Percentiles rank a stretch among this genome's conserved stretches.
Conservation (phyloP, 805 yeast genomes). For the Spathaspora hagerdaliae region DNA sequence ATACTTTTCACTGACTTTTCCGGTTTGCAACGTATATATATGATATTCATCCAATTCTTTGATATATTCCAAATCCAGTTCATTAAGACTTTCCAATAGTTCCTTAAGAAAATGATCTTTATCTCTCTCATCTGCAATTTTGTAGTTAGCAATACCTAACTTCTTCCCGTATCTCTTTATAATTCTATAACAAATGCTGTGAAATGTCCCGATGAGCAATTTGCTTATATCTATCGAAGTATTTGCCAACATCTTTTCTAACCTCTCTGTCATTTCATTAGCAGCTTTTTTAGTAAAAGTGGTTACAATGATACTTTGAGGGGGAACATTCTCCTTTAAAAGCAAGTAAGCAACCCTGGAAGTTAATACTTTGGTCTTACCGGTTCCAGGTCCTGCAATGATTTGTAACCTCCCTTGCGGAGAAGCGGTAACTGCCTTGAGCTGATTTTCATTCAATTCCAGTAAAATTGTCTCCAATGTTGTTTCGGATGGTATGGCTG, state of each 20-base stretch:
- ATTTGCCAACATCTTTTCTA: constrained; percentile 32
- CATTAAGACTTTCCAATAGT: constrained; percentile 25
- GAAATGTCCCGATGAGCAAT: constrained; percentile 84
- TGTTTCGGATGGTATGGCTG: neutral
- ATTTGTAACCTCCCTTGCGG: constrained; percentile 41
- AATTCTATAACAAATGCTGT: constrained; percentile 68
- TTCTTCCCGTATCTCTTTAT: constrained; percentile 51
- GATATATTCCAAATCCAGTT: constrained; percentile 12
- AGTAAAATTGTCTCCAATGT: constrained; percentile 3
- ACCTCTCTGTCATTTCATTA: constrained; percentile 70
- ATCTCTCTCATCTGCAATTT: constrained; percentile 67
- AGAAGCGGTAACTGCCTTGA: constrained; percentile 41
- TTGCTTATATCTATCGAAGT: constrained; percentile 35
- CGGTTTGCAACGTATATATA: neutral
- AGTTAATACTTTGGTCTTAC: constrained; percentile 80
- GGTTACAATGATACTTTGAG: constrained; percentile 71
- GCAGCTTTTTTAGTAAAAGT: constrained; percentile 95
- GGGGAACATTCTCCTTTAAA: constrained; percentile 45
- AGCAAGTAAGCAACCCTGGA: constrained; percentile 74
- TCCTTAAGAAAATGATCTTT: constrained; percentile 42
- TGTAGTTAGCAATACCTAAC: constrained; percentile 43
- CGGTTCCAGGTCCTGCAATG: constrained; percentile 62
- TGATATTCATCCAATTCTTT: neutral
- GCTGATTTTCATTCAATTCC: constrained; percentile 38
- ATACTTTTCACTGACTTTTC: constrained; percentile 11